A percentile compares a stretch with the other conserved stretches of the same genome.
These are phyloP conservation scores for Elymus sibiricus DNA, from an alignment of 176 grass and related monocot genomes.

Conservation along the genomic window DNA sequence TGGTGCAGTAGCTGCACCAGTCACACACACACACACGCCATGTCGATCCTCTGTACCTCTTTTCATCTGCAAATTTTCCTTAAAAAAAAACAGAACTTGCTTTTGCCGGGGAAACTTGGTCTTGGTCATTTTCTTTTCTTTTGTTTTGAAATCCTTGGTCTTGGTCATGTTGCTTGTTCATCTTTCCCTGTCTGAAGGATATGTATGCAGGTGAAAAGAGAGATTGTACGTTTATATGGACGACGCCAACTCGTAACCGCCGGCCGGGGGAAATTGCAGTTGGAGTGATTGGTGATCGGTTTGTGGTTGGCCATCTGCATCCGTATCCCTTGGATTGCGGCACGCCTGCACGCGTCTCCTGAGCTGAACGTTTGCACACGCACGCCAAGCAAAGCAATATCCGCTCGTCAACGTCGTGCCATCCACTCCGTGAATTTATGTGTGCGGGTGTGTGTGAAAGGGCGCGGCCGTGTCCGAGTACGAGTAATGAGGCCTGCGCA, in stretches of 20 bases:
- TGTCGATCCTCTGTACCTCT: neutral
- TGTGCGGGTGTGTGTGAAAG: neutral
- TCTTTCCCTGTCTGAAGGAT: neutral
- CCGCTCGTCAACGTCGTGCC: neutral
- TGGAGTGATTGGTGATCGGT: conserved; percentile 31
- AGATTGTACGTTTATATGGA: neutral
- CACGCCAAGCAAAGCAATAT: neutral
- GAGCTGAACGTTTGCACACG: neutral
- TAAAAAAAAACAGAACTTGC: neutral
- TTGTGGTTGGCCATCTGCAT: conserved; percentile 43
- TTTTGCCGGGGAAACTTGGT: neutral
- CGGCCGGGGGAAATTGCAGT: neutral
- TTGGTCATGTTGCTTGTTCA: neutral
- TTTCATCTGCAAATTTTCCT: neutral
- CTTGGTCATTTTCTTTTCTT: too few species aligned
- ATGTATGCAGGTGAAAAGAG: neutral
- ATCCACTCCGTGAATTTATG: neutral
- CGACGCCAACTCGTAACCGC: neutral
- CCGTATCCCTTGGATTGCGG: neutral
- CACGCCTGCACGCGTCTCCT: neutral
- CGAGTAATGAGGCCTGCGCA: neutral
- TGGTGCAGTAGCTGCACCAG: conserved; percentile 39
- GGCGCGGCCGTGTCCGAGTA: neutral
- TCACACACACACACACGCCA: neutral
- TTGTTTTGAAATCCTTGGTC: neutral